phyloP scores from a whole-genome alignment of 2,329 filamentous ascomycete species.

The Onygenales sp. region DNA sequence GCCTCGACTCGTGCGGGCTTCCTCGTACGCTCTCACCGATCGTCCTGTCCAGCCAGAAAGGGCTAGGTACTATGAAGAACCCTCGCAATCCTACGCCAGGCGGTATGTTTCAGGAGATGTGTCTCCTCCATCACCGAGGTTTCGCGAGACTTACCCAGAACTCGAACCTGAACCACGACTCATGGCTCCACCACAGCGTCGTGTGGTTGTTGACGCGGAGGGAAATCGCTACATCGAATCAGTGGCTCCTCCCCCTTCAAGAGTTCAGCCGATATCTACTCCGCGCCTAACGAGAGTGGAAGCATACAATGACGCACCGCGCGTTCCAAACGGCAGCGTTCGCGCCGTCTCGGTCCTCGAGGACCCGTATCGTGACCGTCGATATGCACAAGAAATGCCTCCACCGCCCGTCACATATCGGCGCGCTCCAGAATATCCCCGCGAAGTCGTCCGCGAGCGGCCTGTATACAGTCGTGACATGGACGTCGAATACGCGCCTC shows the following conservation, averaged over 20 bases:
- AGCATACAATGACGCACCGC: conserved; percentile 23
- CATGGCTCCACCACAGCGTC: conserved; percentile 48
- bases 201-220: conserved; percentile 72
- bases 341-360: conserved; percentile 35
- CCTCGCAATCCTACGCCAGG: conserved; percentile 20
- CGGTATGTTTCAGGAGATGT: conserved; percentile 28
- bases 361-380: conserved; percentile 29
- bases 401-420: conserved; percentile 32
- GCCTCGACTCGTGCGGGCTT: conserved; percentile 25
- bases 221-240: conserved; percentile 68
- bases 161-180: conserved; percentile 34
- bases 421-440: conserved; percentile 28
- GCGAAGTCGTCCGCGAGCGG: conserved; percentile 21
- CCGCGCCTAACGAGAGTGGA: conserved; percentile 21
- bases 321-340: conserved; percentile 23
- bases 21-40: conserved; percentile 32
- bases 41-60: conserved; percentile 26
- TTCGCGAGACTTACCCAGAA: conserved; percentile 34
- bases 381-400: conserved; percentile 37
- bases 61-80: conserved; percentile 30
- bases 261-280: conserved; percentile 15
- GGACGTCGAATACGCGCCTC: conserved; percentile 29
- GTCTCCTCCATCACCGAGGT: conserved; percentile 26
- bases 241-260: conserved; percentile 30
- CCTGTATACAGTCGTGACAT: conserved; percentile 23